Conservation (phyloP, 306 rosid species). For the Nissolia schottii region DNA sequence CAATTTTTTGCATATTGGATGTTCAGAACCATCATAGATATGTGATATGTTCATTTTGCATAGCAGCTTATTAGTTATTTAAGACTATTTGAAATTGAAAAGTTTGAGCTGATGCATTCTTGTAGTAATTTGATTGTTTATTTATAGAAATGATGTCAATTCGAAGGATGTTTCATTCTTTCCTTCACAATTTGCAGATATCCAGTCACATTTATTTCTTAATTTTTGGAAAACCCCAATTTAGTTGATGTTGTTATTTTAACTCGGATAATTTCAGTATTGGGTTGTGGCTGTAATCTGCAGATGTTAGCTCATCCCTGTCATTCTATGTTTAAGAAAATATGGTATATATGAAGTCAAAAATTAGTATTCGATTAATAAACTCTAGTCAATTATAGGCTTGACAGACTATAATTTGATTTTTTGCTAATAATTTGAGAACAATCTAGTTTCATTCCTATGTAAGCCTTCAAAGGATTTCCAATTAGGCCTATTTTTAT, state of each 20-base stretch:
- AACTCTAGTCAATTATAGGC: no score
- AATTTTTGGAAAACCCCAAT: background rate
- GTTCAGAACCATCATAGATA: slow-evolving; percentile 29
- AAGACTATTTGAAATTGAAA: slow-evolving; percentile 20
- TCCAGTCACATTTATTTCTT: background rate
- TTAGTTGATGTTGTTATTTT: background rate
- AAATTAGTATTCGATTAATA: background rate
- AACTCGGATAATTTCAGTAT: no score
- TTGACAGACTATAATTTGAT: no score
- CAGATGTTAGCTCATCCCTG: background rate
- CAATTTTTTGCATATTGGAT: slow-evolving; percentile 10
- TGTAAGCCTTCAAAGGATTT: no score
- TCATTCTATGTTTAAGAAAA: background rate
- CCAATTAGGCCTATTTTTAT: no score
- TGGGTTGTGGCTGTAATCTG: background rate
- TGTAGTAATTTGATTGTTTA: slow-evolving; percentile 22
- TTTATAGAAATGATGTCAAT: slow-evolving; percentile 26
- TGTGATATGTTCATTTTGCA: slow-evolving; percentile 39
- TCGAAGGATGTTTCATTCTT: slow-evolving; percentile 3
- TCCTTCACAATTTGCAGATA: slow-evolving; percentile 11
- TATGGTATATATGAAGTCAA: background rate
- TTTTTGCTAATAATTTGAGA: no score
- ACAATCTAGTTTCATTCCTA: no score
- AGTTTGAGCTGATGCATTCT: slow-evolving; percentile 36
- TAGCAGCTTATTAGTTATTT: slow-evolving; percentile 31